A percentile compares a stretch with the other conserved stretches of the same genome.
phyloP scores from a whole-genome alignment of 202 grass and related monocot genomes.

The Bolboschoenoplectus hybrid region DNA sequence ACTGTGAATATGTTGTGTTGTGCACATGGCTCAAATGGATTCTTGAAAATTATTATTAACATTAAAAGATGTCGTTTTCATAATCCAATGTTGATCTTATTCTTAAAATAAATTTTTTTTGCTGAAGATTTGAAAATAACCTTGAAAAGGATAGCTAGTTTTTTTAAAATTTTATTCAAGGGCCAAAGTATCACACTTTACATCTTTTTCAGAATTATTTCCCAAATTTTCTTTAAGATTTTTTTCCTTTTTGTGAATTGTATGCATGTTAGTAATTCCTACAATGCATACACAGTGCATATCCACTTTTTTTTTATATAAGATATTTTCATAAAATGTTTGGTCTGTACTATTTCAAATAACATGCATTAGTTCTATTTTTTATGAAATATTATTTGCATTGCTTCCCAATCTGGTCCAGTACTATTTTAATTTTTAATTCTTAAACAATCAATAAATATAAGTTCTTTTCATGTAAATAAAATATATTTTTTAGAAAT shows the following conservation, averaged over 20 bases:
- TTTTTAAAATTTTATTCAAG: neutral
- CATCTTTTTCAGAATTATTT: neutral
- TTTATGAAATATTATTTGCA: neutral
- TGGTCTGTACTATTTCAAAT: neutral
- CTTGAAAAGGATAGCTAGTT: neutral
- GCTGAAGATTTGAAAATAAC: slow-evolving; percentile 19
- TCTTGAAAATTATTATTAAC: slow-evolving; percentile 4
- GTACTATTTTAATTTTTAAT: neutral
- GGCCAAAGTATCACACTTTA: neutral
- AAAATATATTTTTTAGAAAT: slow-evolving; percentile 12
- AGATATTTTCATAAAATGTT: neutral
- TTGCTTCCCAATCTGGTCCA: neutral
- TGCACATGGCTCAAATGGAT: neutral
- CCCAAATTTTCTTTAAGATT: slow-evolving; percentile 14
- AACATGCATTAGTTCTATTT: neutral
- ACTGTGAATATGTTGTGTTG: neutral
- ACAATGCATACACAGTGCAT: neutral
- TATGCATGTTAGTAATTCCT: neutral
- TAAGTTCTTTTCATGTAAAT: neutral
- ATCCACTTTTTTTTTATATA: neutral
- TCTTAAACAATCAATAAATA: neutral
- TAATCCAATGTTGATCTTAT: neutral
- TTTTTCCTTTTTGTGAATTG: neutral
- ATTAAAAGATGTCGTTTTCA: slow-evolving; percentile 25
- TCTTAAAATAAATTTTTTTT: neutral